Base-by-base conservation (phyloP, 2,329 filamentous ascomycete species). In the Dryadomyces quercivorus region DNA sequence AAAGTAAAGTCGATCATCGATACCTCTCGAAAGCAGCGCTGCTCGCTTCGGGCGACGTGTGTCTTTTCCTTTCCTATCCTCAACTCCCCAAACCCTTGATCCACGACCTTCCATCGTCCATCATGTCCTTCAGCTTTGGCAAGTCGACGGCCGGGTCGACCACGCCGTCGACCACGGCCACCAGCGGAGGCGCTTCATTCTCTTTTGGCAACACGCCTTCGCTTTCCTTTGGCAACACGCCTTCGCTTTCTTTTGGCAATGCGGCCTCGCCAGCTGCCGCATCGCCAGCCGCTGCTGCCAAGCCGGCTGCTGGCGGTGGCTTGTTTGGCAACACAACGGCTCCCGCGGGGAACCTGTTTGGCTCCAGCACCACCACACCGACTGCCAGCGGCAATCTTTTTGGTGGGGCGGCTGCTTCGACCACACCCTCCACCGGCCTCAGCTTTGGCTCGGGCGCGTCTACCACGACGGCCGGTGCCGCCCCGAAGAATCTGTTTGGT, bases 191-290 rank as follows among this genome's bases (percentile, higher is more conserved):
- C 20, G 68, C 74, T 50, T 40, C 50, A 3, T 22, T 55, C 8
- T 58, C 61, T 67, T 53, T 77, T 61, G 72, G 72, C 47, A 52
- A 43, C 21, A 22, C 57, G 1, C 42, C 48, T 18, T n/a, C 51
- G 9, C 75, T 77, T 13, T 58, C 61, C 68, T 53, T 77, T 61
- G 72, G 72, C 47, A 52, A 43, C 21, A 22, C 57, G 1, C 42
- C 48, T 18, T n/a, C 51, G 9, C 75, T 77, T 61, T 69, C 69
- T 10, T 78, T 78, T 57, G 69, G 69, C 40, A 61, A 59, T 20
- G 59, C 64, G 26, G 50, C 59, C 18, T 63, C 67, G 13, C 59
- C 68, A 10, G 54, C 67, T 5, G 63, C 61, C 5, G 59, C 55
- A 53, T 5, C 46, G 2, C 18, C 53, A 18, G 4, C 48, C 1